These are phyloP conservation scores for Zanthoxylum bungeanum DNA, from an alignment of 345 rosid species.

Conservation along the genomic window DNA sequence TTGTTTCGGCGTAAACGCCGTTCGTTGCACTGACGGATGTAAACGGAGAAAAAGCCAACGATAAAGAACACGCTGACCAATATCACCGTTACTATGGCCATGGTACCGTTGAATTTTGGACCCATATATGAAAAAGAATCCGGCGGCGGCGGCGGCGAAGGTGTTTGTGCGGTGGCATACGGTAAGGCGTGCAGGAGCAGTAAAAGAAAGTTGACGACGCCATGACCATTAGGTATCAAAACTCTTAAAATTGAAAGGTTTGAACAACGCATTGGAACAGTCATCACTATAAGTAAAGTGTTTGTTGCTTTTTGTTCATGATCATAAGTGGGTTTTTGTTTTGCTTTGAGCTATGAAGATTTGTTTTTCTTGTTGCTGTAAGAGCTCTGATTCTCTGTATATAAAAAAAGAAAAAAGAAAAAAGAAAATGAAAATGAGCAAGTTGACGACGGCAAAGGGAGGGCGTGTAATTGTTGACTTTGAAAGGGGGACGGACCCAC, in stretches of 20 bases:
- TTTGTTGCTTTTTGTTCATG: not conserved
- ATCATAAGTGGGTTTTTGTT: not conserved
- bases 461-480: not conserved
- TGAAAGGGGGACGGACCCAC: not conserved
- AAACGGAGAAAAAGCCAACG: no score
- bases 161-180: constrained; percentile 23
- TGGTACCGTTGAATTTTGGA: constrained; percentile 28
- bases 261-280: not conserved
- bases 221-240: constrained; percentile 10
- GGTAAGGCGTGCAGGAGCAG: constrained; percentile 15
- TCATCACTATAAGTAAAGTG: constrained; percentile 10
- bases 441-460: not conserved
- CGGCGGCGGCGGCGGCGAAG: constrained; percentile 4
- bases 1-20: constrained; percentile 4
- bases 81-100: no score
- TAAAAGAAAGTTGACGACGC: constrained; percentile 15
- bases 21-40: no score
- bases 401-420: not conserved
- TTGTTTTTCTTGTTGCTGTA: no score
- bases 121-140: not conserved
- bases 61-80: no score
- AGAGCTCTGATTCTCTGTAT: no score
- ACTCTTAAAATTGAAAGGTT: not conserved
- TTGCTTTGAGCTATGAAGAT: not conserved
- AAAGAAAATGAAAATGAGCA: not conserved